Percentiles rank a stretch among this genome's conserved stretches.
Conservation (phyloP, 108 stramenopile genomes). For the Skeletonema grethae region DNA sequence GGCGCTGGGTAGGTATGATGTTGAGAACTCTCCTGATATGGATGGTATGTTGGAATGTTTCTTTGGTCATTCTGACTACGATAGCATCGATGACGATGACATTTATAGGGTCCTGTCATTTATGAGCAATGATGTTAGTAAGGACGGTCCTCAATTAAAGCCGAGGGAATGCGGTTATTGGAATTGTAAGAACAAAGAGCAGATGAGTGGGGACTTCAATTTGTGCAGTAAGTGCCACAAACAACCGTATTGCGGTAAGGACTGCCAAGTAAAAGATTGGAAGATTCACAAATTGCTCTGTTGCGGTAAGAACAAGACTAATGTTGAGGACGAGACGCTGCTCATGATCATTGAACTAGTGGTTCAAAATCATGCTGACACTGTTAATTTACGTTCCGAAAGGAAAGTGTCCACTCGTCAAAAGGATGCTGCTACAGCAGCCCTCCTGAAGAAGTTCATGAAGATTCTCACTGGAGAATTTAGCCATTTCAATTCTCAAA, state of each 20-base stretch:
- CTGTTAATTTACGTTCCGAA: background rate
- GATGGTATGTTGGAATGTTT: conserved; percentile 1
- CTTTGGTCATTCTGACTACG: background rate
- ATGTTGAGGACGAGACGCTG: background rate
- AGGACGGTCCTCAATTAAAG: background rate
- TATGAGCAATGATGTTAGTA: background rate
- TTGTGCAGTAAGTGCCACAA: conserved; percentile 9
- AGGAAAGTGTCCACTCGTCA: background rate
- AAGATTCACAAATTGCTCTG: conserved; percentile 11
- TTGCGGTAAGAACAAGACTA: conserved; percentile 4
- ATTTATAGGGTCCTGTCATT: conserved; percentile 6
- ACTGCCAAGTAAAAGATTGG: conserved; percentile 16
- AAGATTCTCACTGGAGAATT: conserved; percentile 14
- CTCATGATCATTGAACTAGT: background rate
- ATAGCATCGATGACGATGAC: conserved; percentile 3
- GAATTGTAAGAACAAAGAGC: conserved; percentile 5
- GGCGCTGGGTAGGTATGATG: background rate
- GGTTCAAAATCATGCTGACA: conserved; percentile 1
- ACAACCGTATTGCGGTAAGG: conserved; percentile 12
- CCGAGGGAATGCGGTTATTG: conserved; percentile 1
- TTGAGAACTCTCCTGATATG: background rate
- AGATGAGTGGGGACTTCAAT: conserved; percentile 11
- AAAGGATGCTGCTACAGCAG: conserved; percentile 1
- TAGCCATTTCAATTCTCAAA: conserved; percentile 3
- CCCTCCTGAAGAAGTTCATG: conserved; percentile 4